Evolutionary conservation across 306 rosid species (phyloP), one percentile per base, ranked within the genome.

Genomic region (Cucumis hystrix): DNA sequence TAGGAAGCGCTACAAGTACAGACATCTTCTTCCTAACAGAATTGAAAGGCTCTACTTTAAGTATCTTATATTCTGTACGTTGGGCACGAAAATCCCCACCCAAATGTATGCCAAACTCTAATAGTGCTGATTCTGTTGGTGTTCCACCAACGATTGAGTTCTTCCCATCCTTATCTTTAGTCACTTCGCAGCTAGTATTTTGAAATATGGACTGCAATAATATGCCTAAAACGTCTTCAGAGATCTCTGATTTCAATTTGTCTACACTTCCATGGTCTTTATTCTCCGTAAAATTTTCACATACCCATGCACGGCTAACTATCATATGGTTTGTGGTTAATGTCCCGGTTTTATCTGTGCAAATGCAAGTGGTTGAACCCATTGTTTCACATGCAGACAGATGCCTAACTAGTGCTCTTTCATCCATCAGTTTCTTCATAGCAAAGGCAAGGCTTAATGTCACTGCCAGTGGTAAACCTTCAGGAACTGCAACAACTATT

Each of bases 371-470:
- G 65, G 92, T 89, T 52, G 98, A 95, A 83, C 98, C 98, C 98
- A 95, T 95, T 65, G 98, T 95, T 85, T 95, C 98, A 76, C 98
- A 95, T 35, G 97, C 98, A 71, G 98, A 87, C 69, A 95, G 96
- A 88, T 87, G 96, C 83, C 97, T 92, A 76, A 95, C 98, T 65
- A 95, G 97, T 72, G 97, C 98, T 83, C 37, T 90, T 62, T 88
- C 96, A 60, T 81, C 77, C 98, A 95, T 95, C 64, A 95, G 78
- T 78, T 95, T 87, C 86, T 89, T 90, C 98, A 95, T 95, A 10
- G 98, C 98, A 89, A 95, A 95, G 54, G 98, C 98, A 84, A 95
- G 97, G 82, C 98, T 95, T 73, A 95, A 90, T 59, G 98, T 95
- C 82, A 95, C 98, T 65, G 98, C 98, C 80, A 95, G 74, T 30